Base-by-base conservation (phyloP, 306 rosid genomes). In the Potentilla sterilis region DNA sequence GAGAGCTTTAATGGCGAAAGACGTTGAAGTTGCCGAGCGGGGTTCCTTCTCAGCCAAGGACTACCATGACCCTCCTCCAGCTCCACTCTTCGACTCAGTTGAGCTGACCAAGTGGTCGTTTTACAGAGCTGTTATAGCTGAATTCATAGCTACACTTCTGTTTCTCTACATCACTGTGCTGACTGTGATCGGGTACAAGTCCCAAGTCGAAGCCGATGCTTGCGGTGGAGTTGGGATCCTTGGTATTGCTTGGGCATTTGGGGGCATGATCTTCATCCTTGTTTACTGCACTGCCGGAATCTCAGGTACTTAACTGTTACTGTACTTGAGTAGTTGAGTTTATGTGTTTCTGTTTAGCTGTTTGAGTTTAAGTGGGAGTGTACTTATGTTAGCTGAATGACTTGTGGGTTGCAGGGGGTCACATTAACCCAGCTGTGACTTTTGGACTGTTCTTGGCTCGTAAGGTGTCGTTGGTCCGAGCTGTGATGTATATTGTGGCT, bases 281-380 rank as follows among this genome's bases (percentile, higher is more conserved):
- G 99, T 95, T 74, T 95, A 95, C 93, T 92, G 98, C 88, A 95
- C 97, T 44, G 97, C 98, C 48, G 98, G 98, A 2, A 92, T 95
- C 75, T 95, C 98, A 72, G 98, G 97, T 92, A 55, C 34, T 21
- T 59, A 32, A 11, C 4, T 51, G 9, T 18, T 51, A 5, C 22
- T 49, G 21, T 49, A 49, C 22, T 51, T 37, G 40, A 37, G 40
- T 37, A 2, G 4, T 37, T 37, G 40, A 4, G 65, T 59, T 59
- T 63, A 15, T 62, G 0, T 62, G 42, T 41, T 18, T 14, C 28
- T 55, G 22, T n/a, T 63, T 21, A 40, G 18, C 48, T 49, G 51
- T 54, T 14, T 76, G 28, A 3, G 38, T 6, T 59, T 2, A 6
- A 46, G 2, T 41, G 2, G 19, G 28, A 28, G 28, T 28, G 28